Conservation (phyloP, 306 rosid species). For the Coriaria nepalensis region DNA sequence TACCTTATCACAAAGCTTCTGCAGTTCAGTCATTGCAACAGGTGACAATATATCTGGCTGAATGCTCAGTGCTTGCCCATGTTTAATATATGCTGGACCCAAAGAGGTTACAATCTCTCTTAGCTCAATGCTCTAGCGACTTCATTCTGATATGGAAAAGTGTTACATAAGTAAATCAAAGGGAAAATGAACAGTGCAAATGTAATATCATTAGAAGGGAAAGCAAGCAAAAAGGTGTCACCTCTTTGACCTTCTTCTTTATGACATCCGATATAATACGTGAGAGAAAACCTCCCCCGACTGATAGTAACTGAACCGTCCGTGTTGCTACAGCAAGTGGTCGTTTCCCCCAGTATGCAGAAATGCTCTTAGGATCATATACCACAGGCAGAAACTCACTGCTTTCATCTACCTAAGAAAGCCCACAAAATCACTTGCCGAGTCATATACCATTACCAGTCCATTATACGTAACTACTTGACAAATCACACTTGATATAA, state of each 20-base stretch:
- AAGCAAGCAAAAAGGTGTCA: conserved; percentile 13
- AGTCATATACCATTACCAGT: neutral
- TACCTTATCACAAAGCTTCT: conserved; percentile 98
- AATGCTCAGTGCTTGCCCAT: conserved; percentile 97
- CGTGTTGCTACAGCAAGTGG: conserved; percentile 91
- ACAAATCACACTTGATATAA: neutral
- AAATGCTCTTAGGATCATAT: conserved; percentile 73
- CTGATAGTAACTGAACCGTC: conserved; percentile 69
- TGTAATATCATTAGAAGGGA: neutral
- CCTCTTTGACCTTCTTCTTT: conserved; percentile 87
- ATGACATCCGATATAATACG: conserved; percentile 61
- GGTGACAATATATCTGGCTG: conserved; percentile 96
- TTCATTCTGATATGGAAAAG: conserved; percentile 51
- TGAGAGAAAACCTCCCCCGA: conserved; percentile 94
- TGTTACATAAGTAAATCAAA: neutral
- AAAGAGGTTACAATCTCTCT: conserved; percentile 96
- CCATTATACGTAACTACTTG: neutral
- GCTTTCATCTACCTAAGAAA: conserved; percentile 72
- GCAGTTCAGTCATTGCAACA: conserved; percentile 86
- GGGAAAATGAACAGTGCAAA: neutral
- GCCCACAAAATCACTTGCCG: conserved; percentile 7
- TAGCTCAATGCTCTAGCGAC: conserved; percentile 90
- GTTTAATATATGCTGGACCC: conserved; percentile 98
- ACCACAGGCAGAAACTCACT: conserved; percentile 87
- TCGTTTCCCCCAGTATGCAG: conserved; percentile 95